Conservation (phyloP, 768 basidiomycete genomes). For the Fomitopsis pulvina region DNA sequence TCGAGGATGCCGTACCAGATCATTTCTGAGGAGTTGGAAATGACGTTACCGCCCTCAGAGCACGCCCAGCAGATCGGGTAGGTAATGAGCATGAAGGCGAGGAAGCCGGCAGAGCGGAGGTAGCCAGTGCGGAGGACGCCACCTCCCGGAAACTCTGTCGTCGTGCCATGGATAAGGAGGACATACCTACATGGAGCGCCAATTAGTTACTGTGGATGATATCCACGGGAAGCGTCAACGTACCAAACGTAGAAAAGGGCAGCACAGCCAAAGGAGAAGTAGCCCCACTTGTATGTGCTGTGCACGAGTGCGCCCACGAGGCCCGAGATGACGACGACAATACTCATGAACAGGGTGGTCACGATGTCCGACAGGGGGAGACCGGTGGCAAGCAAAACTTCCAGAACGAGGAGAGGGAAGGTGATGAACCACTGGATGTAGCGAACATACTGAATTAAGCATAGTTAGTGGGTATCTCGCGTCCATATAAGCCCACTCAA, state of each 20-base stretch:
- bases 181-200: constrained; percentile 19
- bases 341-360: constrained; percentile 35
- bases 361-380: constrained; percentile 42
- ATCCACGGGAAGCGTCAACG: not conserved
- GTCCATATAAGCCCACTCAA: not conserved
- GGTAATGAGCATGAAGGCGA: constrained; percentile 49
- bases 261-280: constrained; percentile 38
- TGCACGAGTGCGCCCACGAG: constrained; percentile 43
- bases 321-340: constrained; percentile 36
- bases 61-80: constrained; percentile 56
- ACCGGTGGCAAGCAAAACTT: constrained; percentile 38
- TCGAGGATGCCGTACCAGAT: constrained; percentile 47
- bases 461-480: not conserved
- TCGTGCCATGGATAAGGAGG: constrained; percentile 22
- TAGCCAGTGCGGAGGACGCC: constrained; percentile 22
- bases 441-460: constrained; percentile 32
- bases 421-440: constrained; percentile 51
- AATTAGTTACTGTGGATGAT: not conserved
- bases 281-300: constrained; percentile 47
- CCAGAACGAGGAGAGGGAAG: constrained; percentile 42
- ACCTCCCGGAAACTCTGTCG: constrained; percentile 21
- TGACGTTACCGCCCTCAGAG: constrained; percentile 45
- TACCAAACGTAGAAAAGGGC: constrained; percentile 37
- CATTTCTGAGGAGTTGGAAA: constrained; percentile 46
- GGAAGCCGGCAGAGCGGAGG: constrained; percentile 31